These are phyloP conservation scores for Pulveroboletus sp. DNA, from an alignment of 768 basidiomycete genomes.

Conservation along the genomic window DNA sequence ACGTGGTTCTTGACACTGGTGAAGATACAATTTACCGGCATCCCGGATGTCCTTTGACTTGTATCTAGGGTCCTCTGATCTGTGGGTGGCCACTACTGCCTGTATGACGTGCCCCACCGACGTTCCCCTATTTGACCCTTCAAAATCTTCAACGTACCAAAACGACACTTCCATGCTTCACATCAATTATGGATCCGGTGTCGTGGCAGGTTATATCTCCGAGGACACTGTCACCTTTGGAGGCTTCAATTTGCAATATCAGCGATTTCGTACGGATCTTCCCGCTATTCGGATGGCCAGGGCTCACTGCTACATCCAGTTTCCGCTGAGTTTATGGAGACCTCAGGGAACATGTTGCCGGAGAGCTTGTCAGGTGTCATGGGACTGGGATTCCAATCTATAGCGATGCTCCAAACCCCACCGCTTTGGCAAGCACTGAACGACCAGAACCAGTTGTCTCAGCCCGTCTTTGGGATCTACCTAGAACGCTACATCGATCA, in stretches of 20 bases:
- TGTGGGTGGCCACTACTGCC: slow-evolving; percentile 66
- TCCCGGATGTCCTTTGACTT: not conserved
- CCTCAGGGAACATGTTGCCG: accelerated
- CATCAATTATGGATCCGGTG: slow-evolving; percentile 68
- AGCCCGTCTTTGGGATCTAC: slow-evolving; percentile 58
- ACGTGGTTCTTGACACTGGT: slow-evolving; percentile 83
- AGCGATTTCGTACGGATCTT: slow-evolving; percentile 46
- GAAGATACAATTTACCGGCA: not conserved
- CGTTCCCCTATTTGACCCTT: slow-evolving; percentile 41
- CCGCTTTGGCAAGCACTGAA: slow-evolving; percentile 64
- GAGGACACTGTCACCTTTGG: slow-evolving; percentile 63
- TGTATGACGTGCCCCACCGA: slow-evolving; percentile 39
- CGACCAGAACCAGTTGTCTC: slow-evolving; percentile 35
- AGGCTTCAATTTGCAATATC: slow-evolving; percentile 49
- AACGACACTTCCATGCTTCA: slow-evolving; percentile 19
- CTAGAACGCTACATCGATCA: slow-evolving; percentile 48
- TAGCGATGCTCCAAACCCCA: slow-evolving; percentile 46
- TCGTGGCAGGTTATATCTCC: slow-evolving; percentile 49
- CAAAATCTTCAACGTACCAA: slow-evolving; percentile 37
- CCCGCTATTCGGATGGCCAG: not conserved
- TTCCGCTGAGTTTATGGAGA: slow-evolving; percentile 46
- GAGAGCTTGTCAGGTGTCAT: slow-evolving; percentile 61
- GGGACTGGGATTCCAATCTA: slow-evolving; percentile 62
- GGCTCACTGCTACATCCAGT: slow-evolving; percentile 35
- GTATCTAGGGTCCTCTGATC: slow-evolving; percentile 51